Base-by-base conservation (phyloP, 192 early-diverging fungal species). In the Coemansia aciculifera region DNA sequence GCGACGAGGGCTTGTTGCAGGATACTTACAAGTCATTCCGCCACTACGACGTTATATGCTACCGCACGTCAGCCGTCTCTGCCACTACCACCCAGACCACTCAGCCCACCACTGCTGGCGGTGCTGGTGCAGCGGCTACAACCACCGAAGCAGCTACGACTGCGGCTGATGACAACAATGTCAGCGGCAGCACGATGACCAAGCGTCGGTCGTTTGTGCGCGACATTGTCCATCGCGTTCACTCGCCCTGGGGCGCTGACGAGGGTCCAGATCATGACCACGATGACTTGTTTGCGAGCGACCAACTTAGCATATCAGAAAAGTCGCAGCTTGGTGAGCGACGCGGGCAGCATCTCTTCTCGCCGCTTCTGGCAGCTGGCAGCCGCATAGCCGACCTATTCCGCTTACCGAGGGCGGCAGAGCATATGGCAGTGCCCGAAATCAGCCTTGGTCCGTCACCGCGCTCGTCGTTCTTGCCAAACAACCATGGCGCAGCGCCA, bases 1-100 rank as follows among this genome's bases (percentile, higher is more conserved):
- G 95, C 11, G 97, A 99, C 80, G 98, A 99, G 74, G 95, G 92
- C 72, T 94, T 98, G 75, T 73, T 83, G 0, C 91, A 89, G 64
- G 62, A 64, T 11, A 81, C 93, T 37, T 99, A 99, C 74, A 91
- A 89, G 67, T 98, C 97, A 72, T 85, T 98, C 12, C 87, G 88
- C 40, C 94, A 97, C 67, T 84, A 93, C 37, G 88, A 85, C 3
- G 89, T 92, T 73, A 85, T 90, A 67, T 75, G 72, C 71, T 64
- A 79, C 19, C 84, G 88, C 19, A 57, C 54, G 5, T 57, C 54
- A 5, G 54, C 54, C 24, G 54, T 31, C 27, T 57, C 54, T 57
- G 54, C 54, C 12, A 15, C 29, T 17, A 34, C 54, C 5, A 5
- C 29, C 15, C 36, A 13, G 40, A 37, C 27, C 27, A 43, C 59